A percentile compares a stretch with the other conserved stretches of the same genome.
Conservation (phyloP, 257 asterid species). For the Forsythia suspensa region DNA sequence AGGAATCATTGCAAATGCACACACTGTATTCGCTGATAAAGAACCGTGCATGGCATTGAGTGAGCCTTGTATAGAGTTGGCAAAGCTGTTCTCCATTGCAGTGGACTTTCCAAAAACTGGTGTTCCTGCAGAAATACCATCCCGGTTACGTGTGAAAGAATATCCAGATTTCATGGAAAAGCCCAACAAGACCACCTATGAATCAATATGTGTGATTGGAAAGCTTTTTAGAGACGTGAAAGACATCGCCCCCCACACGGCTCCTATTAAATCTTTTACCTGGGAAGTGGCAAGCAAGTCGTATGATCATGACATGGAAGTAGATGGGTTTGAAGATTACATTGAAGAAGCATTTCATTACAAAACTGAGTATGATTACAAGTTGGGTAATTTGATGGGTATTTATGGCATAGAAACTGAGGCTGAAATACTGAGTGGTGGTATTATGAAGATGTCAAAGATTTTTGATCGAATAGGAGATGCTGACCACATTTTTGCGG, state of each 20-base stretch:
- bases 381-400: conserved; percentile 83
- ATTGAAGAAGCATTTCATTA: conserved; percentile 56
- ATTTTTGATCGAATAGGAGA: conserved; percentile 73
- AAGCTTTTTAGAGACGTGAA: conserved; percentile 73
- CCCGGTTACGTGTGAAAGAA: conserved; percentile 62
- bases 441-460: conserved; percentile 61
- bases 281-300: conserved; percentile 54
- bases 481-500: conserved; percentile 65
- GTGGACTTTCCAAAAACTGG: conserved; percentile 96
- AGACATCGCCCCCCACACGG: conserved; percentile 45
- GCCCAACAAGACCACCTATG: conserved; percentile 56
- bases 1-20: conserved; percentile 81
- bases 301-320: conserved; percentile 66
- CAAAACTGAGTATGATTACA: conserved; percentile 70
- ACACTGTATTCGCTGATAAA: conserved; percentile 73
- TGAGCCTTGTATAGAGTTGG: conserved; percentile 55
- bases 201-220: conserved; percentile 60
- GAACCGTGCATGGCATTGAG: conserved; percentile 54
- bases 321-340: conserved; percentile 60
- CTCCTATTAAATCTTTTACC: conserved; percentile 45
- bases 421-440: conserved; percentile 80
- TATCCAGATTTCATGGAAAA: conserved; percentile 97
- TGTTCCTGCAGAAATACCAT: conserved; percentile 79
- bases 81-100: conserved; percentile 64
- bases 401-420: conserved; percentile 77